Conservation (phyloP, 2,329 filamentous ascomycete genomes). For the Penicillium sp. region DNA sequence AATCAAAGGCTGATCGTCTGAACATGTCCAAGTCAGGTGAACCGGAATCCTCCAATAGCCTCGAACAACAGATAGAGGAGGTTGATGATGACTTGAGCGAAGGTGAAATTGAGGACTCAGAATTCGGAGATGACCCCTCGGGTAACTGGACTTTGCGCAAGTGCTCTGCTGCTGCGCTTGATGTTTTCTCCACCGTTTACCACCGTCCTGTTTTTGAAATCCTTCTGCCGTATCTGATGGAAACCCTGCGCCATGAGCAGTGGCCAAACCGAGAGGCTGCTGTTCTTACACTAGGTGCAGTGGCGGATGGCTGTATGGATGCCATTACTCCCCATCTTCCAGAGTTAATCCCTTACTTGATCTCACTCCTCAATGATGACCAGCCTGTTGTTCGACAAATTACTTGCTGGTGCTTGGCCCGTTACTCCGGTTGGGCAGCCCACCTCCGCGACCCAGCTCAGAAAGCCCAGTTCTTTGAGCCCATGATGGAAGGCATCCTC, state of each 20-base stretch:
- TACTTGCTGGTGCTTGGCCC: constrained; percentile 93
- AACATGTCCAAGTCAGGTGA: constrained; percentile 51
- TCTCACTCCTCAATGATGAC: constrained; percentile 76
- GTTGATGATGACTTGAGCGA: constrained; percentile 70
- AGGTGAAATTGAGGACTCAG: constrained; percentile 78
- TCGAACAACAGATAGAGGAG: constrained; percentile 48
- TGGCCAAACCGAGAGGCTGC: constrained; percentile 94
- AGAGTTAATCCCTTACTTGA: constrained; percentile 84
- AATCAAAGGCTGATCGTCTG: constrained; percentile 60
- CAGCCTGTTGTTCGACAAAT: constrained; percentile 94
- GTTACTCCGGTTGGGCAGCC: constrained; percentile 91
- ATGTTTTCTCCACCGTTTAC: constrained; percentile 91
- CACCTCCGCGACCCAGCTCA: constrained; percentile 65
- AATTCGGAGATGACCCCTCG: constrained; percentile 71
- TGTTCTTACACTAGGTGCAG: constrained; percentile 88
- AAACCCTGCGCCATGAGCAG: constrained; percentile 80
- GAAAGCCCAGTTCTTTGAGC: constrained; percentile 78
- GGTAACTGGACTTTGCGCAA: constrained; percentile 94
- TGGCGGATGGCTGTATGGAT: constrained; percentile 90
- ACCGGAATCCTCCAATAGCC: constrained; percentile 33
- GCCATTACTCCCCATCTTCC: constrained; percentile 87
- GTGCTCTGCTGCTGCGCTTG: constrained; percentile 91
- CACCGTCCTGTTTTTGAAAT: constrained; percentile 82
- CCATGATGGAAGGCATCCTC: constrained; percentile 95
- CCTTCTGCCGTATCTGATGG: constrained; percentile 87